Base-by-base conservation (phyloP, 345 rosid species). In the Combretum micranthum region DNA sequence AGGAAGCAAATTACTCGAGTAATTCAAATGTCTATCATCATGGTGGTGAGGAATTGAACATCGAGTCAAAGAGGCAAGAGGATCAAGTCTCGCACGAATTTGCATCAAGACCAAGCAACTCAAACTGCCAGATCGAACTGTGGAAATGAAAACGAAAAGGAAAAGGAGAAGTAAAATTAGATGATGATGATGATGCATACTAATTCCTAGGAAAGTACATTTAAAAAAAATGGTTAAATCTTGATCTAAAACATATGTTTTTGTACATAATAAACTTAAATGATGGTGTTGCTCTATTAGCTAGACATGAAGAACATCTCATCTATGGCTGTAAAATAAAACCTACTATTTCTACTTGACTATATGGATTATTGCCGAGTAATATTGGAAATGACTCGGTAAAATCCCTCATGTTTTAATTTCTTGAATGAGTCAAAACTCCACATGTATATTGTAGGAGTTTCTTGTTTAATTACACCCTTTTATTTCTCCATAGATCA, bases 41-140 rank as follows among this genome's bases (percentile, higher is more conserved):
- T 26, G 77, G 69, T 44, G 68, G 65, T 14, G 80, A 78, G 58
- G 77, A 84, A 61, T 64, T 72, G 73, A 72, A 65, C 42, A 70
- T 62, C 59, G 89, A 80, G 56, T 44, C 75, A 12, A 81, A 65
- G 57, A 75, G 86, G 71, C 61, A 82, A 5, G 87, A 74, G 52
- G 16, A 15, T 15, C 67, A 63, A 50, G 75, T 69, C 37, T 83
- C 80, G 47, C 94, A 85, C 53, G 82, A 69, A 66, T 51, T 49
- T 12, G 55, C 50, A 22, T 80, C 73, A 20, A 81, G 87, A 16
- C 76, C 93, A 4, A 81, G 88, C 25, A 81, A 79, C 59, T 83
- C 94, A 20, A 76, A 82, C 56, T 84, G 86, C 75, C 89, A 80
- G 64, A 82, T 93, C 57, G 94, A 87, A 69, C 86, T 85, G 50